Percentiles rank a stretch among this genome's conserved stretches.
These are phyloP conservation scores for Suillus luteus DNA, from an alignment of 768 basidiomycete genomes.

Conservation along the genomic window DNA sequence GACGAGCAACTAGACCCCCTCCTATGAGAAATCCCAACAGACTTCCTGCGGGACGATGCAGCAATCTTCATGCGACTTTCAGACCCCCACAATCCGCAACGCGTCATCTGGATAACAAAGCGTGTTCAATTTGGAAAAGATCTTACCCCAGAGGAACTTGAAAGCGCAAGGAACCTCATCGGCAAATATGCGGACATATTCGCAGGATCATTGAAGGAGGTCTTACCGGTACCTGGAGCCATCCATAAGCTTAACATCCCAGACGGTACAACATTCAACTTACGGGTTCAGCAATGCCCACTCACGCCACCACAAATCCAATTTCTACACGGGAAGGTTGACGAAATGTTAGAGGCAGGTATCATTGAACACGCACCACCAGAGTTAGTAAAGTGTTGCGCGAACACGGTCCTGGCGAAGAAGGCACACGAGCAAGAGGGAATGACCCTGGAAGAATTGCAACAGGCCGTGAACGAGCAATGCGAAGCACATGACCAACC, in stretches of 20 bases:
- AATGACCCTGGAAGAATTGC: constrained; percentile 35
- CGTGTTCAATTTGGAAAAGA: constrained; percentile 12
- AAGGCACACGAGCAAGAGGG: constrained; percentile 38
- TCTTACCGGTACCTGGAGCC: constrained; percentile 24
- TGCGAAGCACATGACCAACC: constrained; percentile 11
- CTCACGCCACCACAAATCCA: constrained; percentile 8
- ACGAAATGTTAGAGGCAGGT: constrained; percentile 4
- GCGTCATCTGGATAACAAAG: constrained; percentile 20
- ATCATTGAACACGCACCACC: constrained; percentile 7
- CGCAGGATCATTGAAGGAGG: constrained; percentile 41
- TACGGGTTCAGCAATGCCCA: not conserved
- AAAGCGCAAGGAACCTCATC: too few relatives aligned
- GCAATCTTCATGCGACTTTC: constrained; percentile 17
- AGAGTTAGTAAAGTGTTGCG: constrained; percentile 22
- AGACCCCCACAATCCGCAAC: constrained; percentile 11
- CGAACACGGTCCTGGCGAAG: constrained; percentile 36
- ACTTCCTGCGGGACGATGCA: not conserved
- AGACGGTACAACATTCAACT: not conserved
- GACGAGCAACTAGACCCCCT: not conserved
- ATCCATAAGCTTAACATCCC: not conserved
- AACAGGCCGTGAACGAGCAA: constrained; percentile 31
- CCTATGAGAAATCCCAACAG: not conserved
- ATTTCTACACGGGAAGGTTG: not conserved
- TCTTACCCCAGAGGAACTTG: too few relatives aligned
- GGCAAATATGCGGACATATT: constrained; percentile 35